Evolutionary conservation across 2,329 filamentous ascomycete species (phyloP), one percentile per base, ranked within the genome.

Genomic region (Cercospora janseana): DNA sequence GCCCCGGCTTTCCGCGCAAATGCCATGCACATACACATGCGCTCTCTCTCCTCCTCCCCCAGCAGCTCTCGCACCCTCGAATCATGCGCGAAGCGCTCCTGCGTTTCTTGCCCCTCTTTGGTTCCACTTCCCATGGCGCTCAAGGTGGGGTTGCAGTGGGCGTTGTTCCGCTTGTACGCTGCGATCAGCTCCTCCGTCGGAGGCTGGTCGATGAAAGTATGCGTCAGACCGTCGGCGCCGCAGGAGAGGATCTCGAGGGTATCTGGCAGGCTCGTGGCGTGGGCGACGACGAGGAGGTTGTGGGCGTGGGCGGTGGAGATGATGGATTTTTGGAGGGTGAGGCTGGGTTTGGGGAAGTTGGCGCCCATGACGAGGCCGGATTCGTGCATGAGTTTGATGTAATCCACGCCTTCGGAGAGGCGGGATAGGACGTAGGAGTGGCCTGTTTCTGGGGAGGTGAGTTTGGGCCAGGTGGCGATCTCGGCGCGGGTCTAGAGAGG

Each of bases 341-440:
- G 48, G 0, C 69, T 66, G 0, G 75, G 75, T 26, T 72, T 64
- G 4, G 58, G 28, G 32, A 51, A 51, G 8, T 38, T 26, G n/a
- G 24, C 12, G 5, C 34, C 38, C 40, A 52, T 49, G 6, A 65
- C 60, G 6, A 59, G 66, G 3, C 76, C 76, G 44, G 66, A 69
- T 55, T 79, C 76, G 54, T 78, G 73, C 69, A 79, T 75, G 40
- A 78, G 61, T 57, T 78, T 79, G 59, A 77, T 74, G 61, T 77
- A 78, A 51, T 76, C 70, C 1, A 70, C 72, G 55, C 66, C 65
- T 46, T 76, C 72, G 8, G 62, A 62, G 8, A 69, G 54, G 2
- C 69, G 68, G 52, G 70, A 68, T 9, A 69, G 63, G 2, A 78
- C 62, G 51, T 72, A 78, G 12, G 67, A 59, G 1, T 68, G 55